These are phyloP conservation scores for Hippophae rhamnoides DNA, from an alignment of 306 rosid genomes.

Conservation along the genomic window DNA sequence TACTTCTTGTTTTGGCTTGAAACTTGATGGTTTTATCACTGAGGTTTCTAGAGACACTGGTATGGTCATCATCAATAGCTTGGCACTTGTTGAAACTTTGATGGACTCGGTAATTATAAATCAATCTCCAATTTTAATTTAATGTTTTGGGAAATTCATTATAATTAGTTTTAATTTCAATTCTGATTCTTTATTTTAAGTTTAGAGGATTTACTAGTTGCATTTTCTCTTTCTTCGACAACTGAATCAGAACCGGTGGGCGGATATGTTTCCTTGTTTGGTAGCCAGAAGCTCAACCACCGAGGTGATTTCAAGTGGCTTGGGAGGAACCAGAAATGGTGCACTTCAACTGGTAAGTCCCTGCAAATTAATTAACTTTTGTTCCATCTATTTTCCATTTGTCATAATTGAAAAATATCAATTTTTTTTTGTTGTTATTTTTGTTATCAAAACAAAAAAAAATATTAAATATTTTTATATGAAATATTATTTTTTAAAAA, in stretches of 20 bases:
- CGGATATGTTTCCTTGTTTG: conserved; percentile 85
- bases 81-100: conserved; percentile 79
- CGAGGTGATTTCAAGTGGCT: conserved; percentile 75
- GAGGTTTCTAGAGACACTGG: conserved; percentile 87
- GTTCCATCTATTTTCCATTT: too few relatives aligned
- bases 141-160: neutral
- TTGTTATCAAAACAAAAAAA: too few relatives aligned
- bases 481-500: too few relatives aligned
- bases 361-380: neutral
- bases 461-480: too few relatives aligned
- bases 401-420: too few relatives aligned
- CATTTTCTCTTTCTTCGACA: neutral
- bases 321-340: conserved; percentile 82
- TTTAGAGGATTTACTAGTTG: neutral
- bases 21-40: conserved; percentile 61
- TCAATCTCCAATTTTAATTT: neutral
- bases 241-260: conserved; percentile 63
- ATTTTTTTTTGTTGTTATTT: too few relatives aligned
- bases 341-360: conserved; percentile 70
- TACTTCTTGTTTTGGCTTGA: conserved; percentile 68
- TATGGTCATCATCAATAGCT: conserved; percentile 75
- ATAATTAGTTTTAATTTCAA: neutral
- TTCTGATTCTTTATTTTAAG: neutral
- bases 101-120: conserved; percentile 63
- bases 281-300: conserved; percentile 67